A percentile compares a stretch with the other conserved stretches of the same genome.
Evolutionary conservation across 768 basidiomycete genomes (phyloP).

Genomic region (Suillus subluteus): DNA sequence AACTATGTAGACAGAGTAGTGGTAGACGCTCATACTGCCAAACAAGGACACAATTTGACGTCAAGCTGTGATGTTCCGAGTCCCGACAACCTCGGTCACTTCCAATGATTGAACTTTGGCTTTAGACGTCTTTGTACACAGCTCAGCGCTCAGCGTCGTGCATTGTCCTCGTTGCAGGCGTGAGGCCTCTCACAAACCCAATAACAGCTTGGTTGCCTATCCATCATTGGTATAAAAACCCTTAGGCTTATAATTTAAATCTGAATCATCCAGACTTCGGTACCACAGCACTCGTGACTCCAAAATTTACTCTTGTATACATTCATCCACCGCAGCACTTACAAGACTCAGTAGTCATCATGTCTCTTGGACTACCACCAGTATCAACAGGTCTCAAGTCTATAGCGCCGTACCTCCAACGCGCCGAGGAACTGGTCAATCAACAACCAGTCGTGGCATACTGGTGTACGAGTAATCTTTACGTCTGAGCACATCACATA

Average conservation of each 20-base stretch:
- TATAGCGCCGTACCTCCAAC: constrained; percentile 81
- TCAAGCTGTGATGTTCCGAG: constrained; percentile 7
- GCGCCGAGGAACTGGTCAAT: constrained; percentile 82
- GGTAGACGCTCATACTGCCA: constrained; percentile 6
- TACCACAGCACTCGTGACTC: constrained; percentile 2
- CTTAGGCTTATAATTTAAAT: background rate
- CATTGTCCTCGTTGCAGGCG: constrained; percentile 14
- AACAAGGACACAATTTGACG: constrained; percentile 7
- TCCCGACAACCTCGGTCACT: background rate
- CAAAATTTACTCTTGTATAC: background rate
- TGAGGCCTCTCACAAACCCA: constrained; percentile 6
- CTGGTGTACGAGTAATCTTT: constrained; percentile 74
- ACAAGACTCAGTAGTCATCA: constrained; percentile 10
- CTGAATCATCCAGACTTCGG: background rate
- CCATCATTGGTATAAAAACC: constrained; percentile 12
- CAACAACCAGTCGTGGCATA: constrained; percentile 91
- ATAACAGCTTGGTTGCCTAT: background rate
- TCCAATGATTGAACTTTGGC: background rate
- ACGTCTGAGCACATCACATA: constrained; percentile 10
- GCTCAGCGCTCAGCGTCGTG: constrained; percentile 8
- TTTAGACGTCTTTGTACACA: constrained; percentile 1
- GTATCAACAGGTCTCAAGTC: constrained; percentile 64
- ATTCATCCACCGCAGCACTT: constrained; percentile 3
- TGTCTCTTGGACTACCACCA: constrained; percentile 60
- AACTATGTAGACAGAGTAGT: background rate